phyloP scores from a whole-genome alignment of 129 eudicot genomes.

The Centaurea solstitialis region DNA sequence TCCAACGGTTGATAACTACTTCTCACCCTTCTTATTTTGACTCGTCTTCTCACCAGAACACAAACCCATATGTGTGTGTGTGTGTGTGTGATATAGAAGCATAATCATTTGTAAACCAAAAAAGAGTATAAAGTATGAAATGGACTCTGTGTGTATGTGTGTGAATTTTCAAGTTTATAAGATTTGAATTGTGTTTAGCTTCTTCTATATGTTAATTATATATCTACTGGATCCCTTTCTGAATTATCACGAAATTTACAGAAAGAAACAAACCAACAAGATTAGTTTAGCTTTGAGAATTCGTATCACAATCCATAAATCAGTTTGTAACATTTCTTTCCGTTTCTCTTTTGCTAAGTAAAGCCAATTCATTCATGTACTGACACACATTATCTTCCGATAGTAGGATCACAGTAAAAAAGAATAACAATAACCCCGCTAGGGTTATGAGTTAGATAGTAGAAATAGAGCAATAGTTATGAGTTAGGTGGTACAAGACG shows the following conservation, averaged over 20 bases:
- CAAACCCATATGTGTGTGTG: too few species aligned
- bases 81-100: too few species aligned
- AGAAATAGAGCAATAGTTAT: neutral
- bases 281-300: neutral
- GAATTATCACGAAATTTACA: neutral
- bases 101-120: too few species aligned
- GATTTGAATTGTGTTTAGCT: neutral
- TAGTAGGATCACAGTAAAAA: neutral
- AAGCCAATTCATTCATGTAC: neutral
- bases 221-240: neutral
- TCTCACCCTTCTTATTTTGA: too few species aligned
- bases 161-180: neutral
- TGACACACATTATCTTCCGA: neutral
- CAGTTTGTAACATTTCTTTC: neutral
- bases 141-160: too few species aligned
- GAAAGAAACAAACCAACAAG: neutral
- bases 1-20: too few species aligned
- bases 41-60: too few species aligned
- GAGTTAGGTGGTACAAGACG: too few species aligned
- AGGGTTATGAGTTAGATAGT: neutral
- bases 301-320: neutral
- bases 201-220: neutral
- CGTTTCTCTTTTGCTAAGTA: neutral
- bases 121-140: too few species aligned
- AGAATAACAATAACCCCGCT: neutral